Base-by-base conservation (phyloP, 495 filamentous ascomycete species). In the Penicillium longicatenatum region DNA sequence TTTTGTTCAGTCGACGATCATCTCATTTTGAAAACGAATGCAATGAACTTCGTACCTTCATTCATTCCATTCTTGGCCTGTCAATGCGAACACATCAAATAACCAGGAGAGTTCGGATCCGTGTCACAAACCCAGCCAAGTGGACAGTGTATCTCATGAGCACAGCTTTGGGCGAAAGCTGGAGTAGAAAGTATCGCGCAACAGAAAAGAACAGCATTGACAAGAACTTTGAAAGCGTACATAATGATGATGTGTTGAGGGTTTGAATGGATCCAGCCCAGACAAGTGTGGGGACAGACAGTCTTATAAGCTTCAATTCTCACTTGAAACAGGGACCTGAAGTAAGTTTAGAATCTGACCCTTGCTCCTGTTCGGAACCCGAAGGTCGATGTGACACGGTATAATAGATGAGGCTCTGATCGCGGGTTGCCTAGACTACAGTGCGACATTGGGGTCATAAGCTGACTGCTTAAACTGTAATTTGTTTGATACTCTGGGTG, bases 101-200 rank as follows among this genome's bases (percentile, higher is more conserved):
- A 48, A 5, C 8, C 17, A n/a, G 24, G 22, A 2, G 45, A 31
- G 16, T 0, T 2, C n/a, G 45, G 24, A 3, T 31, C 9, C 24
- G 19, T 30, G 17, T 48, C 24, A 16, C 45, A 48, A 48, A 48
- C 45, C 45, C 45, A 48, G 2, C 45, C 45, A 30, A 48, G 4
- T 6, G 45, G 45, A 17, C 45, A 48, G 7, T 26, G 26, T 26
- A 5, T 6, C 12, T 24, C 24, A 17, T n/a, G 2, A 4, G 24
- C 16, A 11, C 45, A 48, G 12, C 6, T 30, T 48, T 46, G 43
- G 3, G 43, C 22, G 24, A 46, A 21, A 22, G 43, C 6, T 20
- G 22, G 20, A 24, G 20, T 24, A 9, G 11, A 20, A 14, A 22
- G 22, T 26, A 24, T 11, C 4, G 21, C 43, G 11, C 43, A 21